Evolutionary conservation across 2,329 filamentous ascomycete genomes (phyloP), one percentile per base, ranked within the genome.

Genomic region (Sordariomycetes sp.): DNA sequence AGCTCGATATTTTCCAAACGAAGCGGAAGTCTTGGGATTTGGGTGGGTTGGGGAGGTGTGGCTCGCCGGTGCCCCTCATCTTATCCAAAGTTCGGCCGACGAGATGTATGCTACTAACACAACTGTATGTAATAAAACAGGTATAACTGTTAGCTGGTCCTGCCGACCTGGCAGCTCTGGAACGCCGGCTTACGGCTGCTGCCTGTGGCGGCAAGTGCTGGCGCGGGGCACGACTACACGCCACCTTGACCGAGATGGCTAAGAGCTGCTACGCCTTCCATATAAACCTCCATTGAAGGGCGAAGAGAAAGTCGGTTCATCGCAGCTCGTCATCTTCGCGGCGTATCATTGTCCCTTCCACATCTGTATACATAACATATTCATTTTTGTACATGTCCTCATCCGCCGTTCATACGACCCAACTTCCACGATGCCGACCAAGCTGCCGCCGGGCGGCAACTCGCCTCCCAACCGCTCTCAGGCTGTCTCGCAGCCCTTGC

Each of bases 401-500:
- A 50, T 12, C 7, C n/a, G 22, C n/a, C 3, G 11, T 22, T 50
- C 46, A 50, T 24, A 24, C 46, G 8, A 4, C 20, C 12, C 46
- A 3, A 53, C 11, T n/a, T 20, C 28, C 55, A 40, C 28, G 28
- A 53, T 53, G 55, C 24, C 55, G 11, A 14, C 12, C 14, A 43
- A 40, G 2, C 18, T 43, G 8, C 59, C 67, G 11, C 20, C 5
- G 11, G 68, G 66, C 22, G 66, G 66, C 37, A 62, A 62, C 60
- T 65, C 67, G 14, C 62, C 67, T 4, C 63, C 60, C 37, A 69
- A 70, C 60, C 68, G 72, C 54, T 68, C 70, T 57, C 79, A 82
- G 65, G 79, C 77, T 20, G 76, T 79, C n/a, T 60, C 65, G 4
- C 70, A 75, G 63, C 68, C 76, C 1, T 65, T 74, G 1, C 59